Conservation (phyloP, 108 stramenopile genomes). For the Skeletonema grethae region DNA sequence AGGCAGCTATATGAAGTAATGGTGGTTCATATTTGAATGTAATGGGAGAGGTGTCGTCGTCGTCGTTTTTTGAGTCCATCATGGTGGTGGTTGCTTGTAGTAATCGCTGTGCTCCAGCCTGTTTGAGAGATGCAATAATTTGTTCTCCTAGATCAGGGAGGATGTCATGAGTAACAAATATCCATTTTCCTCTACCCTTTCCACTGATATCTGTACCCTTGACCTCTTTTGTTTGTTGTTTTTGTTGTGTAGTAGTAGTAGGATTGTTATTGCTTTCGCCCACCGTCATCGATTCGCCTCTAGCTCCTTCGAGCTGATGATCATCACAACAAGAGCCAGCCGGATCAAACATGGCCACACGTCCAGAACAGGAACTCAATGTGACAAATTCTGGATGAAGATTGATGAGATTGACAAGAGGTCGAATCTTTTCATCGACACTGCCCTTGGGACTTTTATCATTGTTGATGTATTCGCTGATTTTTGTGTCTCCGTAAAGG, state of each 20-base stretch:
- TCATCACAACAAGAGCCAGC: not conserved
- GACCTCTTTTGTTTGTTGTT: not conserved
- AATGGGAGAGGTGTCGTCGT: conserved; percentile 24
- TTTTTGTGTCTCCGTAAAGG: conserved; percentile 23
- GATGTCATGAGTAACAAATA: conserved; percentile 68
- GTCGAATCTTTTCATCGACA: conserved; percentile 78
- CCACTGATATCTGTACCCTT: conserved; percentile 48
- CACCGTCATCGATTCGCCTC: not conserved
- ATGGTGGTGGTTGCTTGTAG: conserved; percentile 4
- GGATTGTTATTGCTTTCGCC: conserved; percentile 4
- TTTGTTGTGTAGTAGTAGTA: not conserved
- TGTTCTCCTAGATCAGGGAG: conserved; percentile 43
- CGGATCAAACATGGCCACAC: conserved; percentile 85
- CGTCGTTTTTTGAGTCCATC: not conserved
- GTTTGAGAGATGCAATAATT: conserved; percentile 37
- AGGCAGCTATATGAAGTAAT: conserved; percentile 79
- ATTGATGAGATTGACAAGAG: conserved; percentile 78
- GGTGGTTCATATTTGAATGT: conserved; percentile 81
- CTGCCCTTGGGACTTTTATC: conserved; percentile 87
- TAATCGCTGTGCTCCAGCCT: conserved; percentile 7
- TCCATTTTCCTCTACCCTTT: conserved; percentile 80
- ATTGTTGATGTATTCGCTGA: not conserved
- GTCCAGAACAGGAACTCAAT: conserved; percentile 81
- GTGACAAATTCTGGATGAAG: conserved; percentile 74
- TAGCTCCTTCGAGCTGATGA: not conserved